A percentile compares a stretch with the other conserved stretches of the same genome.
Evolutionary conservation across 2,329 filamentous ascomycete genomes (phyloP).

Genomic region (Fusarium vanettenii): DNA sequence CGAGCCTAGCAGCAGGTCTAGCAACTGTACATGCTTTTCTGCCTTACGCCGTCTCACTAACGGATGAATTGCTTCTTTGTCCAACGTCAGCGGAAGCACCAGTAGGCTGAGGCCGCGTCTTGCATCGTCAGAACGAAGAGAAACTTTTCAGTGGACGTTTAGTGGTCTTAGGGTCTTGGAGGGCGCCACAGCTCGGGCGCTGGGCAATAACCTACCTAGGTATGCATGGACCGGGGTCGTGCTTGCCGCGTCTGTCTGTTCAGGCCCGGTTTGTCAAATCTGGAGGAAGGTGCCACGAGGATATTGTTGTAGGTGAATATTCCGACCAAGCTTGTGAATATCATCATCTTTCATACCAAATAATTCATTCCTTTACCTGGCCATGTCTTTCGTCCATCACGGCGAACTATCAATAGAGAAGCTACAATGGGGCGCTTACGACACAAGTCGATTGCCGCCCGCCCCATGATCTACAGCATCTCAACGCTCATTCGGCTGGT

Average conservation of each 20-base stretch:
- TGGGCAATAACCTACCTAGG: not conserved
- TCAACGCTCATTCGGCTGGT: conserved; percentile 18
- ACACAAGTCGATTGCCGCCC: not conserved
- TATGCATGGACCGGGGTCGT: not conserved
- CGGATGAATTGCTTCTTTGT: not conserved
- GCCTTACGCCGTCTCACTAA: not conserved
- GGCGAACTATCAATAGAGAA: not conserved
- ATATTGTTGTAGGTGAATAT: not conserved
- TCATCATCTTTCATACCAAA: not conserved
- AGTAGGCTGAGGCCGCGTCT: not conserved
- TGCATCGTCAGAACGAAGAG: not conserved
- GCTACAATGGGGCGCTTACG: not conserved
- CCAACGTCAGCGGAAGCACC: not conserved
- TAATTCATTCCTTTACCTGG: not conserved
- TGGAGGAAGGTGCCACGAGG: not conserved
- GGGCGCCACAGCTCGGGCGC: not conserved
- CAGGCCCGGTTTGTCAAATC: not conserved
- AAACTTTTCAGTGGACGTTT: not conserved
- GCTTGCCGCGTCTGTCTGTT: not conserved
- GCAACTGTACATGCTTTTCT: not conserved
- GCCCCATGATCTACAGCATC: not conserved
- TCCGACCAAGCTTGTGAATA: not conserved
- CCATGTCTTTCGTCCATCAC: not conserved
- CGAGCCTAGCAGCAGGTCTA: not conserved
- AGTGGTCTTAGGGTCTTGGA: not conserved